Evolutionary conservation across 495 filamentous ascomycete species (phyloP), one percentile per base, ranked within the genome.

Genomic region (Evansstolkia leycettana): DNA sequence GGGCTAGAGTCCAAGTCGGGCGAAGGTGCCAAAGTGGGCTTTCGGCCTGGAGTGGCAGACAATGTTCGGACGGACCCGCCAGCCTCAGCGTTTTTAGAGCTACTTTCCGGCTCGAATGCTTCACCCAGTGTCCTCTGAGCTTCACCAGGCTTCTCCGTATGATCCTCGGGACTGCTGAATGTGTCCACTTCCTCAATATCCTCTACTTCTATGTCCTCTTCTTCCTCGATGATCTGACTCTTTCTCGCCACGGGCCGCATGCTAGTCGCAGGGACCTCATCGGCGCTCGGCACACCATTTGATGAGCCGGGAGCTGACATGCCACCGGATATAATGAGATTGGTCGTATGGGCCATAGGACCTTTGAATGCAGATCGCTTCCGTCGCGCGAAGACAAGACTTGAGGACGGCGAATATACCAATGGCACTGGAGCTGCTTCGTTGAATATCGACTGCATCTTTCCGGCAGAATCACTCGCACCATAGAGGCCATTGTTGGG

Each of bases 311-410:
- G 51, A 25, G 57, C 58, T 27, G 70, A 38, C 33, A 54, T 42
- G 2, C 59, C 54, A 15, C 53, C 43, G 0, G 60, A 54, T 2
- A 46, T 44, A 45, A 56, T 51, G 26, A 72, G 28, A 61, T 67
- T 67, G 19, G 58, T 59, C 3, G 76, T 71, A 23, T 70, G 69
- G 7, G 81, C 46, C 65, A 76, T 74, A 6, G 92, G 90, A 0
- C 90, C 92, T 51, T 92, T 90, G 58, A 96, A 94, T 1, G 88
- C 57, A 27, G 78, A 86, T 40, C 80, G 71, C 58, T 95, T 96
- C 36, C 90, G 66, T 48, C 88, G 89, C 5, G 90, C 88, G 55
- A 94, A 96, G 9, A 93, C 65, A 15, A 95, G 70, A 17, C 80
- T 82, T 50, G 69, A 61, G 10, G 51, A 76, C 45, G 43, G 73